Conservation (phyloP, 352 stramenopile genomes). For the Phytopythium montanum region DNA sequence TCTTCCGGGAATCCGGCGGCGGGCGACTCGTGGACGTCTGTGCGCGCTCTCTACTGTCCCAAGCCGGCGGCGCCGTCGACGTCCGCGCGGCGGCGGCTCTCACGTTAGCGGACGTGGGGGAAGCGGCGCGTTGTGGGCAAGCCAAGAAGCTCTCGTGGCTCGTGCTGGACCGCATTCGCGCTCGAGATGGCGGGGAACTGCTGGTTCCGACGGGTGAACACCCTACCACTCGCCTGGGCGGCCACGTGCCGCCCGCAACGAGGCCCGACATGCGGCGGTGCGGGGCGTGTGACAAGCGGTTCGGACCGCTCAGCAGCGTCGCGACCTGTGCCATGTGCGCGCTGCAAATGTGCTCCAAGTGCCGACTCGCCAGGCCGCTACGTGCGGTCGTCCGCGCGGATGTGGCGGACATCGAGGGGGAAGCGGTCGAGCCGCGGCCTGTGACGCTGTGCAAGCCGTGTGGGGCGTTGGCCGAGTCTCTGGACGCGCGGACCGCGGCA, state of each 20-base stretch:
- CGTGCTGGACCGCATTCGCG: constrained; percentile 11
- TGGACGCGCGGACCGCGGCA: constrained; percentile 18
- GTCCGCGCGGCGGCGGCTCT: constrained; percentile 17
- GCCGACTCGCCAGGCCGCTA: constrained; percentile 27
- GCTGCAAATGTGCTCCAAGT: constrained; percentile 30
- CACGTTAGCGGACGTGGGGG: constrained; percentile 17
- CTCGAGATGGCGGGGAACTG: not conserved
- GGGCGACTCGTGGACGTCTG: constrained; percentile 15
- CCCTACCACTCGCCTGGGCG: constrained; percentile 12
- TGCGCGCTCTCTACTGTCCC: constrained; percentile 23
- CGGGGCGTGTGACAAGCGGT: constrained; percentile 31
- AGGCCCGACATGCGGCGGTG: constrained; percentile 16
- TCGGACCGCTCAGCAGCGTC: constrained; percentile 28
- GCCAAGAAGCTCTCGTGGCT: constrained; percentile 57
- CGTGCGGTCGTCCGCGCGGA: constrained; percentile 18
- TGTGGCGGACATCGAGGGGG: constrained; percentile 2
- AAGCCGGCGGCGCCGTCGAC: constrained; percentile 9
- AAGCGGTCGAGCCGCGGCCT: constrained; percentile 16
- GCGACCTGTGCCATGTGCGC: constrained; percentile 32
- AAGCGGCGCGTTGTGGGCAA: constrained; percentile 44
- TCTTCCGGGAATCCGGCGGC: constrained; percentile 14
- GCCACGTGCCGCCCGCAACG: constrained; percentile 11
- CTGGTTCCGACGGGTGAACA: not conserved
- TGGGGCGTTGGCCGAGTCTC: constrained; percentile 13
- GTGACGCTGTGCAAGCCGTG: constrained; percentile 60